Evolutionary conservation across 1,284 basidiomycete genomes (phyloP), one percentile per base, ranked within the genome.

Genomic region (Fomitiporia mediterranea): DNA sequence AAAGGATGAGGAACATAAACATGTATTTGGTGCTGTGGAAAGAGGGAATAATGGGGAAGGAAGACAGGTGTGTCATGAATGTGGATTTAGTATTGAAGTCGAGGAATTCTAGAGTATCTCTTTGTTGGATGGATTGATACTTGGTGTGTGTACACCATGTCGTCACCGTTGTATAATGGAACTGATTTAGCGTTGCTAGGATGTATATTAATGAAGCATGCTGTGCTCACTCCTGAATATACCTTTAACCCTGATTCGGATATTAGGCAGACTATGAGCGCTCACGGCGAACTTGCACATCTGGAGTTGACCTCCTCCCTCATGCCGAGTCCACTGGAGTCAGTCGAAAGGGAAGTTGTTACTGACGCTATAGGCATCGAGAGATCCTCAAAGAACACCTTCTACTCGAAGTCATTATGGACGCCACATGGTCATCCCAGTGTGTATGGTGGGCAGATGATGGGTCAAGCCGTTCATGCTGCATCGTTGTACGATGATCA

Each of bases 361-460:
- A 80, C 84, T 0, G 81, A 82, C 2, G 80, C 84, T 9, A 73
- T 91, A 2, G 84, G 89, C 59, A 80, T 92, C n/a, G 90, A 91
- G 66, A 76, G 81, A 59, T 74, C 92, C n/a, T 89, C 91, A 62
- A 72, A 76, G 44, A 86, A 88, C 66, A 70, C 91, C 50, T 91
- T 84, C 68, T 81, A 86, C 32, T 90, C 87, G 0, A 85, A 82
- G 62, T 81, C 81, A 1, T 75, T 94, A 1, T 89, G 82, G 78
- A 61, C 82, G 15, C 91, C 89, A 0, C 67, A 69, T 8, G 74
- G 78, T 17, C 80, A 81, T 19, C 78, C 91, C 57, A 91, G 92
- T 25, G 91, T 91, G 3, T 95, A 92, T 64, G 93, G 94, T 54
- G 94, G 93, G 62, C 89, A 90, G 67, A 91, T 94, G 57, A 93